Conservation (phyloP, 2,329 filamentous ascomycete genomes). For the Scedosporium aurantiacum region DNA sequence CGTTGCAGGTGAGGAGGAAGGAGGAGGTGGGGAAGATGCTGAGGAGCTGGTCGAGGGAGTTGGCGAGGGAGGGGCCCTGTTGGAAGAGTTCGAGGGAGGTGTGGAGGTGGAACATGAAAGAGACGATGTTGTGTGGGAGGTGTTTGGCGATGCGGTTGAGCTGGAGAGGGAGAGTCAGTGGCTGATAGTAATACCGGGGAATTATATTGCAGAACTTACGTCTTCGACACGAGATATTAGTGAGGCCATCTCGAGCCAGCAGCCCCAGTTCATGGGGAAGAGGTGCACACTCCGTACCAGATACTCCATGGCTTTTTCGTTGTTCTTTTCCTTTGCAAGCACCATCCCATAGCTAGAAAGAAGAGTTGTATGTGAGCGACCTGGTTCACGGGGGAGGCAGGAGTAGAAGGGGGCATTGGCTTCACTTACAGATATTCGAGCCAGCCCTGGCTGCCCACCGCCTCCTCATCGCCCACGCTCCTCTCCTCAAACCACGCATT, state of each 20-base stretch:
- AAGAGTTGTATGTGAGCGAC: neutral
- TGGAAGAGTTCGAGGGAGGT: constrained; percentile 88
- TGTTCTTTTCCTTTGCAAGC: constrained; percentile 81
- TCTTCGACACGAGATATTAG: constrained; percentile 73
- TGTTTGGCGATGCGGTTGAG: constrained; percentile 59
- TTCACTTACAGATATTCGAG: constrained; percentile 61
- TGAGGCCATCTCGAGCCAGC: constrained; percentile 84
- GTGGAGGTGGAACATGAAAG: constrained; percentile 86
- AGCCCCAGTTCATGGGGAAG: constrained; percentile 94
- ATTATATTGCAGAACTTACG: constrained; percentile 36
- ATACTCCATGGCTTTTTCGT: constrained; percentile 72
- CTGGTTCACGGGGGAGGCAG: too few relatives aligned
- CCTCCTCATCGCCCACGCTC: constrained; percentile 44
- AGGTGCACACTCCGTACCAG: constrained; percentile 80
- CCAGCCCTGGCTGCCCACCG: constrained; percentile 71
- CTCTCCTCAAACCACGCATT: constrained; percentile 70
- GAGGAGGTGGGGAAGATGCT: constrained; percentile 77
- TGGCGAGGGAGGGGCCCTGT: constrained; percentile 63
- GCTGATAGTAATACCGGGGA: neutral
- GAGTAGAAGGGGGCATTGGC: neutral
- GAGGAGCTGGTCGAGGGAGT: constrained; percentile 65
- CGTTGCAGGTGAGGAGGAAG: constrained; percentile 83
- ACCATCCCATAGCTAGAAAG: constrained; percentile 66
- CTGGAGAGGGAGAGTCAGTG: constrained; percentile 29
- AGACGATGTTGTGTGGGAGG: constrained; percentile 82